Base-by-base conservation (phyloP, 768 basidiomycete species). In the Mycena polygramma region DNA sequence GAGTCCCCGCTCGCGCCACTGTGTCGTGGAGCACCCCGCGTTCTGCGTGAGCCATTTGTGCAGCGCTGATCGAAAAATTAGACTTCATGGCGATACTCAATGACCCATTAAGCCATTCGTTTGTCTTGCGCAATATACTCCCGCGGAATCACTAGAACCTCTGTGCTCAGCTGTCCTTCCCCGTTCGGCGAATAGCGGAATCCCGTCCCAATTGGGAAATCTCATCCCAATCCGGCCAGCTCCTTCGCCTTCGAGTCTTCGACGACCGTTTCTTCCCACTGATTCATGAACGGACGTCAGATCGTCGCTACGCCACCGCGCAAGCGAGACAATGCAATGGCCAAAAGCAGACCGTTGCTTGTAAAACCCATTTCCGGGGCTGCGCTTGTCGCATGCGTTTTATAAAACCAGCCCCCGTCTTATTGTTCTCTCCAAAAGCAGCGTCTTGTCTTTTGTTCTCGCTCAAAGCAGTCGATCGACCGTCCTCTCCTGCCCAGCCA, bases 371-470 rank as follows among this genome's bases (percentile, higher is more conserved):
- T 57, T 66, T 66, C 53, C 41, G 64, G 69, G 59, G 17, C 48
- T 57, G 48, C 8, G 43, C 46, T 66, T 66, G 63, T 70, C 24
- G 26, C 51, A 13, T 4, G 24, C 15, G 10, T 57, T 48, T 43
- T 66, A 66, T 66, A 70, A 70, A 55, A 49, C 19, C 46, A 35
- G 35, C 22, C 26, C 22, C 60, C 24, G 35, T 62, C 63, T 55
- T 70, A 70, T 70, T 70, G 69, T 70, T 43, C 35, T 70, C 57
- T 39, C 69, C 49, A 64, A 70, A 70, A 70, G 64, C 69, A 70
- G 41, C 30, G 6, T 64, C 26, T 54, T 63, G 49, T 58, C 52
- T 60, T 20, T 70, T 66, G 62, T 70, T 64, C 66, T 51, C 39
- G 62, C 46, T 45, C 54, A 11, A 57, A 41, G 7, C 36, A 22